These are phyloP conservation scores for Kodamaea arcana DNA, from an alignment of 1,139 yeast species.

Conservation along the genomic window DNA sequence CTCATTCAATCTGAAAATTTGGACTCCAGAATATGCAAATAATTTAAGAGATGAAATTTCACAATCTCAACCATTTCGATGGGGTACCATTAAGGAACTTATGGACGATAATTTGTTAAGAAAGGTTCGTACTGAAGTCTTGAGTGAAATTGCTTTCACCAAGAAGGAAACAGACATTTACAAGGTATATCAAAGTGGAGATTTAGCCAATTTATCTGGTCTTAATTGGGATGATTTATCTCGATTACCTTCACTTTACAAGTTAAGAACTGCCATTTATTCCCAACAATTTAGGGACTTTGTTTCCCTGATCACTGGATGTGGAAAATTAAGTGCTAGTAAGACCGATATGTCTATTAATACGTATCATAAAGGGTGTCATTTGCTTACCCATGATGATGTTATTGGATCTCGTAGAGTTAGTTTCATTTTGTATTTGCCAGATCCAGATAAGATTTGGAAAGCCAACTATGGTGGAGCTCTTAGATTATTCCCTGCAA, in stretches of 20 bases:
- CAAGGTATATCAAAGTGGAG: constrained; percentile 93
- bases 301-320: constrained; percentile 76
- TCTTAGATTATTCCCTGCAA: constrained; percentile 77
- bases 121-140: constrained; percentile 78
- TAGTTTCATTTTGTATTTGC: constrained; percentile 85
- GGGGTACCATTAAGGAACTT: constrained; percentile 78
- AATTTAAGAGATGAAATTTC: constrained; percentile 38
- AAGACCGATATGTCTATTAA: constrained; percentile 93
- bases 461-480: constrained; percentile 90
- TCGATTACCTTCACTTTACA: constrained; percentile 67
- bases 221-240: constrained; percentile 71
- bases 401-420: constrained; percentile 95
- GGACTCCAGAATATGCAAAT: constrained; percentile 43
- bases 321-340: constrained; percentile 84
- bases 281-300: constrained; percentile 80
- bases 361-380: constrained; percentile 90
- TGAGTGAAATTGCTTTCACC: constrained; percentile 81
- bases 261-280: constrained; percentile 81
- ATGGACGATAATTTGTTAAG: constrained; percentile 74
- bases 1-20: constrained; percentile 54
- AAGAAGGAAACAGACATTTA: constrained; percentile 96
- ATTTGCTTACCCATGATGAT: constrained; percentile 91
- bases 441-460: constrained; percentile 90
- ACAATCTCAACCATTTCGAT: constrained; percentile 71
- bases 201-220: constrained; percentile 88